These are phyloP conservation scores for Cystobasidium slooffiae DNA, from an alignment of 1,284 basidiomycete genomes.

Conservation along the genomic window DNA sequence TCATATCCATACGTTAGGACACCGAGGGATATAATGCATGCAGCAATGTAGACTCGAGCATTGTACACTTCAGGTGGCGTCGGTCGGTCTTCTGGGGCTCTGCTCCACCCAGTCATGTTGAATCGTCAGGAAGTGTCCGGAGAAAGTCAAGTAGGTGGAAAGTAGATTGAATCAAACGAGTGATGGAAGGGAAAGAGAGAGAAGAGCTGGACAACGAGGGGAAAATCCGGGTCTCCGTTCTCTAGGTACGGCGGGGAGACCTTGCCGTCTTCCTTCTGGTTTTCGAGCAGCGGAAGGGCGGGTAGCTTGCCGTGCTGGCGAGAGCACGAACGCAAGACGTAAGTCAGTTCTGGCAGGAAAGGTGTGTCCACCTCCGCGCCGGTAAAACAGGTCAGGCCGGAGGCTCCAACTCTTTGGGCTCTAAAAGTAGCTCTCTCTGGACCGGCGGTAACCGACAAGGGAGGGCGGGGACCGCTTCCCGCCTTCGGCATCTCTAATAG, in stretches of 20 bases:
- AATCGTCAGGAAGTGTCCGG: neutral
- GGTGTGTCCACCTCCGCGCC: too few relatives aligned
- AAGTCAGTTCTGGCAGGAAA: too few relatives aligned
- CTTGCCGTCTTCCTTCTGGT: neutral
- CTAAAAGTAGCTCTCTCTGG: too few relatives aligned
- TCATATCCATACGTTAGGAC: conserved; percentile 47
- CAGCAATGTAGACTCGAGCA: conserved; percentile 53
- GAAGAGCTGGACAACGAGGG: neutral
- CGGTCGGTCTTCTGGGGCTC: conserved; percentile 57
- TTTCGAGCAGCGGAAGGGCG: too few relatives aligned
- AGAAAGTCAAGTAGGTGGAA: neutral
- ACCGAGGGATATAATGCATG: conserved; percentile 42
- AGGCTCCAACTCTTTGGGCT: too few relatives aligned
- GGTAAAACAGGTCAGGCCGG: too few relatives aligned
- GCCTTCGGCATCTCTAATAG: too few relatives aligned
- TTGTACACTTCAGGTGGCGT: conserved; percentile 62
- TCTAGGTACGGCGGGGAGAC: neutral
- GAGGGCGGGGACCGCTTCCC: too few relatives aligned
- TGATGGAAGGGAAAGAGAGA: neutral
- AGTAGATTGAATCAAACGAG: neutral
- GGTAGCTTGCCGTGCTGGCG: too few relatives aligned
- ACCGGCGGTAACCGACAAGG: too few relatives aligned
- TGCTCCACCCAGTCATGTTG: conserved; percentile 7
- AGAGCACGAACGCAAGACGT: too few relatives aligned
- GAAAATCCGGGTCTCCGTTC: neutral